Percentiles rank a stretch among this genome's conserved stretches.
Evolutionary conservation across 2,329 filamentous ascomycete genomes (phyloP).

Genomic region (Diplodia intermedia): DNA sequence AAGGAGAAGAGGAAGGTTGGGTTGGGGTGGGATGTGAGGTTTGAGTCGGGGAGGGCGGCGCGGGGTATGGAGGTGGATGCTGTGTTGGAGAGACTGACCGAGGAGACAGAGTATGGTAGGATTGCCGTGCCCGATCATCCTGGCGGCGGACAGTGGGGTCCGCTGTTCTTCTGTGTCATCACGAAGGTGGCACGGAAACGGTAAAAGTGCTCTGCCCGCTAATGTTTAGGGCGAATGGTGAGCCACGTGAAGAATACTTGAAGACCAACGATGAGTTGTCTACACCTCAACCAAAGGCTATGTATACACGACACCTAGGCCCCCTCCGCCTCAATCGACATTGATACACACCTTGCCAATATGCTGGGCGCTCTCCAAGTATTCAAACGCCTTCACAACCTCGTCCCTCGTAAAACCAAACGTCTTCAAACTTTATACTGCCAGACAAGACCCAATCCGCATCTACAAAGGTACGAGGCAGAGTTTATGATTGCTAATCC

Average conservation of each 20-base stretch:
- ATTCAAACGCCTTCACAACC: slow-evolving; percentile 40
- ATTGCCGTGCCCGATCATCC: slow-evolving; percentile 51
- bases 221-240: background rate
- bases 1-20: slow-evolving; percentile 51
- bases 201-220: background rate
- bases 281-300: background rate
- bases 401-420: slow-evolving; percentile 45
- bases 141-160: slow-evolving; percentile 48
- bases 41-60: slow-evolving; percentile 7
- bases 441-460: too few relatives aligned
- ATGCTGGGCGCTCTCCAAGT: slow-evolving; percentile 41
- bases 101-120: slow-evolving; percentile 49
- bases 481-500: slow-evolving; percentile 2
- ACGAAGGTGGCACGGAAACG: slow-evolving; percentile 41
- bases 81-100: slow-evolving; percentile 39
- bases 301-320: too few relatives aligned
- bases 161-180: slow-evolving; percentile 50
- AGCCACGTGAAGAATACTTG: background rate
- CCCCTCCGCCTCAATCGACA: background rate
- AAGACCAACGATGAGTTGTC: background rate
- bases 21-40: slow-evolving; percentile 39
- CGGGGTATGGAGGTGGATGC: slow-evolving; percentile 30
- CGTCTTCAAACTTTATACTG: slow-evolving; percentile 37
- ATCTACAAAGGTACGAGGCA: background rate
- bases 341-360: slow-evolving; percentile 47